Conservation (phyloP, 345 rosid genomes). For the Conringia planisiliqua region DNA sequence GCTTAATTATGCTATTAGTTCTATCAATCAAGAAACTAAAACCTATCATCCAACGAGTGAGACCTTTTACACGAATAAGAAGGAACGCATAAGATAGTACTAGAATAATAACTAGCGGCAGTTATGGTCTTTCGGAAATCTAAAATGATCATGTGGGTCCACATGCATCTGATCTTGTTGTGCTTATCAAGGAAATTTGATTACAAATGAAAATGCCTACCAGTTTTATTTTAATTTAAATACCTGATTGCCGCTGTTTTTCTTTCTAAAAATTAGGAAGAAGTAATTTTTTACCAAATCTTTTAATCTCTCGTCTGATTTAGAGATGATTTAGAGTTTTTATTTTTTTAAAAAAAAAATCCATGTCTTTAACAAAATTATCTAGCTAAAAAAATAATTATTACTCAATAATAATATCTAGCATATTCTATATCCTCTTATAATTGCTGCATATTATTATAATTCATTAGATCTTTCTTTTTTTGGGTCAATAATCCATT, state of each 20-base stretch:
- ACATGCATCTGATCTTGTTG: slow-evolving; percentile 30
- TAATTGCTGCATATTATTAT: not conserved
- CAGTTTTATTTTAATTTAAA: not conserved
- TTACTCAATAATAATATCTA: too few species aligned
- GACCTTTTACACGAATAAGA: not conserved
- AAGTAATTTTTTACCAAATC: not conserved
- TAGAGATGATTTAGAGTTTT: not conserved
- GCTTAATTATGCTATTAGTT: too few species aligned
- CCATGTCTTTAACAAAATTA: not conserved
- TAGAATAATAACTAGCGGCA: slow-evolving; percentile 31
- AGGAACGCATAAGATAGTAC: not conserved
- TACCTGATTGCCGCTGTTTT: not conserved
- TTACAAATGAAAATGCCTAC: slow-evolving; percentile 19
- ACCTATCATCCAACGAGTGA: not conserved
- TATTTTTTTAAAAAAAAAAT: not conserved
- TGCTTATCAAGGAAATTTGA: slow-evolving; percentile 22
- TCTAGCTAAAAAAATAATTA: too few species aligned
- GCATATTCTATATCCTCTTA: too few species aligned
- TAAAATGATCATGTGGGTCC: slow-evolving; percentile 33
- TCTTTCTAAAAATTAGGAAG: not conserved
- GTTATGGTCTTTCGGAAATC: slow-evolving; percentile 26
- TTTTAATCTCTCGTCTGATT: not conserved
- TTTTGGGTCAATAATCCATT: too few species aligned
- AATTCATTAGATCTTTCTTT: not conserved
- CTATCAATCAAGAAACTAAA: not conserved